Evolutionary conservation across 331 rosid genomes (phyloP).

Genomic region (Pyracantha coccinea): DNA sequence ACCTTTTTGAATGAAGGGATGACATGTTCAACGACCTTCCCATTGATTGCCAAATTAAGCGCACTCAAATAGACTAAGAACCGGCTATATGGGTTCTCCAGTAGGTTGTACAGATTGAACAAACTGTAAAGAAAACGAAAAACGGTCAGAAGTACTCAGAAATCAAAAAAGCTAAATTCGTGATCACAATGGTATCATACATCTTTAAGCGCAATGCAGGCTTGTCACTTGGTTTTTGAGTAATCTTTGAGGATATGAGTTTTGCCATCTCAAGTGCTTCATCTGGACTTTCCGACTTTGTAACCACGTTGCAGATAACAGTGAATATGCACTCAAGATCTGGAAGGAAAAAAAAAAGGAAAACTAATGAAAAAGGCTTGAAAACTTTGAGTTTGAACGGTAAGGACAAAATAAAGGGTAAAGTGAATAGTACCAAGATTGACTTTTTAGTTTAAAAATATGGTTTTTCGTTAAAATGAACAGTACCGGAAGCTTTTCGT

Average conservation of each 20-base stretch:
- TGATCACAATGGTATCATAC: constrained; percentile 26
- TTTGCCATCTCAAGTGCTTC: constrained; percentile 73
- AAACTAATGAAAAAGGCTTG: no score
- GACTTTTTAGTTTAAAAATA: no score
- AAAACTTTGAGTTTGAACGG: no score
- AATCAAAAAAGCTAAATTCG: neutral
- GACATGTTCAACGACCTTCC: constrained; percentile 70
- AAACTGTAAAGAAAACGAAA: constrained; percentile 34
- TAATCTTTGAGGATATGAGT: constrained; percentile 52
- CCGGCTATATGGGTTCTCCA: constrained; percentile 65
- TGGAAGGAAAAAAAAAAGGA: constrained; percentile 10
- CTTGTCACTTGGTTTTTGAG: constrained; percentile 71
- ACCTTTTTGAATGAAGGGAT: constrained; percentile 68
- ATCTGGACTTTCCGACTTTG: constrained; percentile 61
- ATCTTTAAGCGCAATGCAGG: constrained; percentile 79
- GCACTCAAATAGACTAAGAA: constrained; percentile 77
- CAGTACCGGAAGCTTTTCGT: no score
- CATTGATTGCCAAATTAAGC: constrained; percentile 55
- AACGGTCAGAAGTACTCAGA: neutral
- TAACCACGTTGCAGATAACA: constrained; percentile 75
- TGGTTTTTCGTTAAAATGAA: no score
- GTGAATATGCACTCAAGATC: constrained; percentile 84
- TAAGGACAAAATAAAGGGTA: no score
- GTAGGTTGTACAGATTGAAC: constrained; percentile 84
- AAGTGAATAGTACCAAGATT: no score